Evolutionary conservation across 768 basidiomycete species (phyloP).

Genomic region (Cytidiella melzeri): DNA sequence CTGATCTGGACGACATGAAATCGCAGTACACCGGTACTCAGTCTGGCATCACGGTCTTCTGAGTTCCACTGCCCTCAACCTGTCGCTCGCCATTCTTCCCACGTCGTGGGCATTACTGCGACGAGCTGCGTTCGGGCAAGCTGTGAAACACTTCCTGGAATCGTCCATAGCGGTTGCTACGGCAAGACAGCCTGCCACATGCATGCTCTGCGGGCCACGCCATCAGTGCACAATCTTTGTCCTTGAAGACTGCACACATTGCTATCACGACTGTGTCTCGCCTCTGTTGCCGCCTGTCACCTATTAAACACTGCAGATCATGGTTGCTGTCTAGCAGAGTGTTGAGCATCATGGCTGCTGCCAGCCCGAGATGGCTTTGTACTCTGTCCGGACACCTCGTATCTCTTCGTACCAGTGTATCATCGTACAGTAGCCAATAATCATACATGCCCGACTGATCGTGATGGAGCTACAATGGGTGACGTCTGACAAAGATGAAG

Average conservation of each 20-base stretch:
- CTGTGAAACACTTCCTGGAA: too few relatives aligned
- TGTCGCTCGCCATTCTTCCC: too few relatives aligned
- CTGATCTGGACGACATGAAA: slow-evolving; percentile 82
- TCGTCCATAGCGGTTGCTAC: too few relatives aligned
- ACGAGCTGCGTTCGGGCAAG: too few relatives aligned
- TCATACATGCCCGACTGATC: too few relatives aligned
- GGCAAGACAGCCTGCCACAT: too few relatives aligned
- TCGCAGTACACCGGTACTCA: slow-evolving; percentile 85
- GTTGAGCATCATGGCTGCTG: background rate
- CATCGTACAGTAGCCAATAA: too few relatives aligned
- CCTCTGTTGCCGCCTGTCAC: background rate
- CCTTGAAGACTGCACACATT: background rate
- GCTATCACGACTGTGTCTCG: slow-evolving; percentile 4
- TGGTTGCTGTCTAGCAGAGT: background rate
- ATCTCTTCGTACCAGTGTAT: background rate
- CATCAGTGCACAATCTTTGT: background rate
- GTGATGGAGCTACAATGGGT: too few relatives aligned
- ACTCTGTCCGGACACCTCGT: background rate
- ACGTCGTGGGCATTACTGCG: too few relatives aligned
- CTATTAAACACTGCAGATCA: background rate
- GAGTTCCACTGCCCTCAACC: slow-evolving; percentile 23
- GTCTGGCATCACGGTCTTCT: slow-evolving; percentile 82
- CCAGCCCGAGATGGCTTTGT: background rate
- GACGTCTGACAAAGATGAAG: too few relatives aligned
- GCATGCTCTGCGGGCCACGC: background rate